Conservation (phyloP, 768 basidiomycete species). For the Mycena capillaripes region DNA sequence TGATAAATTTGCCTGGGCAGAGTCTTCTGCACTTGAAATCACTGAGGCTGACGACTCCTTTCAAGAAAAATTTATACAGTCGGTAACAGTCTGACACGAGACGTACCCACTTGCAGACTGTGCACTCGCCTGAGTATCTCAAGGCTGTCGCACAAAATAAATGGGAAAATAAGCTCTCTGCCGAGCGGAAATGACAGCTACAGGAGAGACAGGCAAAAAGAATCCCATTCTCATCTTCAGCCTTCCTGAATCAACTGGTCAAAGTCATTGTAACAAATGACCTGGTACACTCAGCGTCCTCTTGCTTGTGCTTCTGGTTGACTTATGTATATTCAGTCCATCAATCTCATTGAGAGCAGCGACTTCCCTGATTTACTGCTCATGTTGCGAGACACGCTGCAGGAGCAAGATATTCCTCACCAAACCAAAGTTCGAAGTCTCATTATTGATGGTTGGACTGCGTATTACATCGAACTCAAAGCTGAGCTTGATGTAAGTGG, state of each 20-base stretch:
- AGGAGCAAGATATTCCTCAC: background rate
- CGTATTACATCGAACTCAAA: background rate
- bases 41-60: background rate
- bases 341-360: background rate
- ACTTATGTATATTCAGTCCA: conserved; percentile 6
- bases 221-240: background rate
- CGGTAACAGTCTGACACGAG: background rate
- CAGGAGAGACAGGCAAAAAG: background rate
- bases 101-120: background rate
- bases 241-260: background rate
- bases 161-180: background rate
- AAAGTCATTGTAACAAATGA: background rate
- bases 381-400: conserved; percentile 4
- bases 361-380: conserved; percentile 5
- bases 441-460: background rate
- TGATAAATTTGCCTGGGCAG: background rate
- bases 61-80: background rate
- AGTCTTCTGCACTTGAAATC: background rate
- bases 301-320: background rate
- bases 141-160: background rate
- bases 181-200: background rate
- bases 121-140: background rate
- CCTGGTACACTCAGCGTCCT: background rate
- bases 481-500: background rate
- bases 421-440: background rate